Evolutionary conservation across 305 asterid genomes (phyloP), one percentile per base, ranked within the genome.

Genomic region (Stenogyne calaminthoides): DNA sequence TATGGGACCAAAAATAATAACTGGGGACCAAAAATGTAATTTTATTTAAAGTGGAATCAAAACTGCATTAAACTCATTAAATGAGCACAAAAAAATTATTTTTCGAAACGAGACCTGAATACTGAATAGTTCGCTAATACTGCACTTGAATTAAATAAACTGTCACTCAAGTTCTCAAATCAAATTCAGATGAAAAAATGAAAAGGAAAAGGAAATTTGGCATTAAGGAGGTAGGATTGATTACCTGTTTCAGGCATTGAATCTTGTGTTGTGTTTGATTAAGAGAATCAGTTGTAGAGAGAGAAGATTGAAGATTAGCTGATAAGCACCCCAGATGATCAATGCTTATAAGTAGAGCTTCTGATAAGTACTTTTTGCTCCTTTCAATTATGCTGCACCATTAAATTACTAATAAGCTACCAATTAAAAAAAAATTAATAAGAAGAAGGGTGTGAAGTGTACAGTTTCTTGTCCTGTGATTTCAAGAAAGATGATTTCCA

Each of bases 301-400:
- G 76, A 36, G 52, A 72, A 52, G 76, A 59, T 76, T 90, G 90
- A 63, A 90, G 88, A 16, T 75, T 77, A 61, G 88, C 82, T 49
- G 97, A 83, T 16, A 90, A 76, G 76, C 80, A 77, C 67, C 95
- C 97, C 3, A 90, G 59, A 85, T 90, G 97, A 85, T 90, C 97
- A 19, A 90, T 82, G 0, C 82, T 77, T 22, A 90, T 85, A 5
- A 88, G 90, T 2, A 85, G 82, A 5, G 95, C 97, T 64, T 73
- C 72, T 34, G 82, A 69, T 12, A 85, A 14, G 75, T 88, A 90
- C 54, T 87, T 89, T 59, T 83, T 88, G 5, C 95, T 87, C 71
- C 80, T 83, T 11, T 85, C 85, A 36, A 90, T 76, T 16, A 82
- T 81, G 15, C 96, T 90, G 89, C 85, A 49, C 8, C 7, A 46